Base-by-base conservation (phyloP, 305 asterid species). In the Andrographis paniculata region DNA sequence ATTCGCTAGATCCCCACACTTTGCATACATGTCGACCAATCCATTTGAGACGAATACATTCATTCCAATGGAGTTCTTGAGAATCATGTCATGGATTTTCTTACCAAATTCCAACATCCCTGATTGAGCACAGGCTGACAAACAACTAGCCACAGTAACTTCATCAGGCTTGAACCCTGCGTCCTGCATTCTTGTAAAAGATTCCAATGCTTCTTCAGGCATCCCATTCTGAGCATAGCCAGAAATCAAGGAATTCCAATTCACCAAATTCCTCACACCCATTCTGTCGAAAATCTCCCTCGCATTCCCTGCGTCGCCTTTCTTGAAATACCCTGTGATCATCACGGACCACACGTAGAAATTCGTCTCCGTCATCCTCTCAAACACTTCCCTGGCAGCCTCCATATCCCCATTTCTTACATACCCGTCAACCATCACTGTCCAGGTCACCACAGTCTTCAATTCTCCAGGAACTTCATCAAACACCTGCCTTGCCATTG, bases 1-100 rank as follows among this genome's bases (percentile, higher is more conserved):
- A 20, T 62, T 67, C 23, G 31, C 53, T 39, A 87, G 54, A 61
- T 84, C 95, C 24, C 94, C 95, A 52, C 95, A 84, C 75, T 84
- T 87, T 17, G 86, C 88, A 61, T 84, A 84, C 97, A 81, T 81
- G 70, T 87, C 97, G 15, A 84, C 65, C 44, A 84, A 69, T 1
- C 76, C 94, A 37, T 87, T 87, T 10, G 76, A 61, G 65, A 84
- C 72, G 47, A 66, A 80, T 9, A 67, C 65, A 37, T 84, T 87
- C 63, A 61, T 17, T 35, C 65, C 74, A 52, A 83, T 58, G 21
- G 60, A 50, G 33, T 65, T 59, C 18, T 31, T 49, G 24, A 72
- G 52, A 54, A 79, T 67, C 70, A 56, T 62, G 55, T 75, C 80
- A 24, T 87, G 97, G 33, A 87, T 48, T 42, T 71, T 70, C 56